Conservation (phyloP, 768 basidiomycete genomes). For the Pulveroboletus ravenelii region DNA sequence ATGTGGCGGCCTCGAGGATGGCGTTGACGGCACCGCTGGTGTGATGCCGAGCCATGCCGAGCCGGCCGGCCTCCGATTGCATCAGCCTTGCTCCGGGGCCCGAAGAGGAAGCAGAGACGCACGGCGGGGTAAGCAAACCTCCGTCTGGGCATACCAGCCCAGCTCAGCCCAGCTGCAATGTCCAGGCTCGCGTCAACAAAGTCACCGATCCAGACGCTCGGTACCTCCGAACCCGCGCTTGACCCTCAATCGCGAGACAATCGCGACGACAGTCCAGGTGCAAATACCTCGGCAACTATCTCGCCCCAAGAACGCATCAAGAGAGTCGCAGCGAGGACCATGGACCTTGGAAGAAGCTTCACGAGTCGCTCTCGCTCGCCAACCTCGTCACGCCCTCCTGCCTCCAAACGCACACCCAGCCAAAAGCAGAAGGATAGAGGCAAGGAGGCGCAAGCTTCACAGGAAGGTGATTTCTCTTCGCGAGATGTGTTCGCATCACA, state of each 20-base stretch:
- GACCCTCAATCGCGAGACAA: slow-evolving; percentile 31
- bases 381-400: slow-evolving; percentile 27
- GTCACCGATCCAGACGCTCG: slow-evolving; percentile 17
- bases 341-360: slow-evolving; percentile 60
- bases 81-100: not conserved
- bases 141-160: slow-evolving; percentile 6
- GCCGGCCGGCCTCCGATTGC: slow-evolving; percentile 13
- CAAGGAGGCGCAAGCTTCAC: slow-evolving; percentile 31
- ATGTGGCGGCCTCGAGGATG: slow-evolving; percentile 20
- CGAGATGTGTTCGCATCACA: slow-evolving; percentile 6
- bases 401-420: slow-evolving; percentile 52
- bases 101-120: too few species aligned
- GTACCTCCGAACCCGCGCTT: slow-evolving; percentile 29
- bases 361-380: slow-evolving; percentile 36
- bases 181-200: slow-evolving; percentile 24
- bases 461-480: slow-evolving; percentile 28
- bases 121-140: too few species aligned
- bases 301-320: slow-evolving; percentile 45
- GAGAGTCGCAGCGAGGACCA: slow-evolving; percentile 53
- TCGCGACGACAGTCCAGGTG: slow-evolving; percentile 26
- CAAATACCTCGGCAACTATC: slow-evolving; percentile 24
- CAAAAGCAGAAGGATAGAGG: slow-evolving; percentile 49
- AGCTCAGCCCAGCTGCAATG: slow-evolving; percentile 15
- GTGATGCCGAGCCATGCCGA: slow-evolving; percentile 17
- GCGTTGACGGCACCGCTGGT: slow-evolving; percentile 4